A percentile compares a stretch with the other conserved stretches of the same genome.
Conservation (phyloP, 345 rosid species). For the Carallia brachiata region DNA sequence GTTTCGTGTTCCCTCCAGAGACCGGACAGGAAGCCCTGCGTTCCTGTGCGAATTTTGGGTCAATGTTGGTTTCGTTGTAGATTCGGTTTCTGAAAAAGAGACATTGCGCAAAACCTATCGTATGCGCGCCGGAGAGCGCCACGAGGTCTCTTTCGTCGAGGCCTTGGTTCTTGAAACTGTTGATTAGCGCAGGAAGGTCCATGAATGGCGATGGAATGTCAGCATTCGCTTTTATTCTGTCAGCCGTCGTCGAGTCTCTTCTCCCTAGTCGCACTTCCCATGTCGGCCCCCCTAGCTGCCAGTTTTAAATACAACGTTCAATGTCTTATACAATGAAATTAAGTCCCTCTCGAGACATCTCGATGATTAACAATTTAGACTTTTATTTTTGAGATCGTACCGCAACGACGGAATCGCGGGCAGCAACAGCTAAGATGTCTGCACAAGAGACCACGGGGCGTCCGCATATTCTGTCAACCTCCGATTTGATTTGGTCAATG, state of each 20-base stretch:
- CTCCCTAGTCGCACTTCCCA: constrained; percentile 42
- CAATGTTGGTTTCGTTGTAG: constrained; percentile 38
- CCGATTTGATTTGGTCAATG: constrained; percentile 55
- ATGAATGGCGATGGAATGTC: constrained; percentile 38
- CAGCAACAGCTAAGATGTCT: constrained; percentile 54
- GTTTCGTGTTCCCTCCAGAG: constrained; percentile 30
- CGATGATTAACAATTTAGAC: constrained; percentile 24
- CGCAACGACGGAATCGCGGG: constrained; percentile 54
- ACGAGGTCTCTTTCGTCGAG: constrained; percentile 45
- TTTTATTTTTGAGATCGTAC: constrained; percentile 18
- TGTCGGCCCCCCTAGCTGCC: constrained; percentile 49
- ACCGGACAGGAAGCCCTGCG: constrained; percentile 30
- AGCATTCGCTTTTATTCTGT: constrained; percentile 16
- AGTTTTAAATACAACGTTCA: constrained; percentile 14
- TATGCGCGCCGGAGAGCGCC: constrained; percentile 57
- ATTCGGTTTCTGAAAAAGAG: constrained; percentile 25
- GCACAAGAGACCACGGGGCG: constrained; percentile 61
- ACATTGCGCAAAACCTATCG: constrained; percentile 46
- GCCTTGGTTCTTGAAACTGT: constrained; percentile 43
- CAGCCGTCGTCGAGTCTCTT: constrained; percentile 43
- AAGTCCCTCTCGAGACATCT: constrained; percentile 20
- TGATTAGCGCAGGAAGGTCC: constrained; percentile 35
- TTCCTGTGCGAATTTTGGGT: constrained; percentile 31
- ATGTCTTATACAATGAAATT: background rate
- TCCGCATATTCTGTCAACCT: constrained; percentile 52